Conservation (phyloP, 139 green algal species). For the Desmodesmus armatus region DNA sequence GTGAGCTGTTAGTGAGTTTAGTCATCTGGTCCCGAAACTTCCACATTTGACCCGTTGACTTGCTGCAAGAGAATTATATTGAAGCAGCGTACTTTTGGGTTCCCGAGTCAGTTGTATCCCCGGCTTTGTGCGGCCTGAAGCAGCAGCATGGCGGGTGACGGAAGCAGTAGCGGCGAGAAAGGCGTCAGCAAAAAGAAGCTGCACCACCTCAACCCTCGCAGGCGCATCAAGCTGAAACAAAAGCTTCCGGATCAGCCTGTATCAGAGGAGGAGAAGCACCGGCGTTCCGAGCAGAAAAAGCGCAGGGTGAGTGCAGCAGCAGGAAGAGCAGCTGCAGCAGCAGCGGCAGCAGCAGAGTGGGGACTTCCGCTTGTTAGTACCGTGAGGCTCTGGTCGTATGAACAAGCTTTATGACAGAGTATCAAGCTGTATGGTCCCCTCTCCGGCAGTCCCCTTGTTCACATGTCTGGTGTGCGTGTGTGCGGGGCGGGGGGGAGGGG, state of each 20-base stretch:
- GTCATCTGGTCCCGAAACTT: too few relatives aligned
- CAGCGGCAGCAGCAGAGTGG: neutral
- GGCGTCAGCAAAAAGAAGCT: too few relatives aligned
- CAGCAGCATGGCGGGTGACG: too few relatives aligned
- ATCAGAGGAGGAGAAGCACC: slow-evolving; percentile 29
- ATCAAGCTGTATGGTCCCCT: neutral
- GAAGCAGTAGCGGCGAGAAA: neutral
- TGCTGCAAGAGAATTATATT: too few relatives aligned
- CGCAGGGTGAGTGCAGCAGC: slow-evolving; percentile 13
- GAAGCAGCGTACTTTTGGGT: too few relatives aligned
- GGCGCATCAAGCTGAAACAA: slow-evolving; percentile 21
- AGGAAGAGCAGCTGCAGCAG: neutral
- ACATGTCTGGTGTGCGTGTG: neutral
- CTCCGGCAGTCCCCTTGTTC: neutral
- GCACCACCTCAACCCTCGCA: neutral
- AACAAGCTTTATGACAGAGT: neutral
- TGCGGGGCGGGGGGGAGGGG: too few relatives aligned
- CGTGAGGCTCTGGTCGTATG: neutral
- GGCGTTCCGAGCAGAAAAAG: slow-evolving; percentile 15
- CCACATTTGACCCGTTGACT: too few relatives aligned
- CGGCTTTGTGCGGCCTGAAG: too few relatives aligned
- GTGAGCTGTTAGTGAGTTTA: too few relatives aligned
- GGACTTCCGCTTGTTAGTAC: neutral
- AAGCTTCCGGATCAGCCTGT: neutral
- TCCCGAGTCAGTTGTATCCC: too few relatives aligned